phyloP scores from a whole-genome alignment of 208 protist species.

The Acanthamoeba royreba region DNA sequence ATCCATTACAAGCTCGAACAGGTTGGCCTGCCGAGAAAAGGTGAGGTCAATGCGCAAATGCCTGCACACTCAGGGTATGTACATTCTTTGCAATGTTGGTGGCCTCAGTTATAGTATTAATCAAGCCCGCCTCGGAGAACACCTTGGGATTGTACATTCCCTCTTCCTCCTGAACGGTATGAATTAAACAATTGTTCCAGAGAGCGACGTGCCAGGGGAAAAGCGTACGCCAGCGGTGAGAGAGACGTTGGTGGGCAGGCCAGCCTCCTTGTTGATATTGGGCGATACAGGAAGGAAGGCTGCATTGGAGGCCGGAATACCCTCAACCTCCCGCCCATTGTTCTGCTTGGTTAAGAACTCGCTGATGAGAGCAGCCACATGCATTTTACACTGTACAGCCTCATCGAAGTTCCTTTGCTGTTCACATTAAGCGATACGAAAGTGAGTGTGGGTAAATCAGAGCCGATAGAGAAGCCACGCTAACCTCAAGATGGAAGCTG shows the following conservation, averaged over 20 bases:
- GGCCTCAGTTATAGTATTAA: conserved; percentile 49
- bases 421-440: background rate
- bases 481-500: conserved; percentile 52
- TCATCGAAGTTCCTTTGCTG: conserved; percentile 59
- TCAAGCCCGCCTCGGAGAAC: conserved; percentile 60
- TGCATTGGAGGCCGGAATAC: background rate
- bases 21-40: background rate
- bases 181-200: background rate
- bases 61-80: background rate
- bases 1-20: conserved; percentile 58
- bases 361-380: conserved; percentile 57
- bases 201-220: background rate
- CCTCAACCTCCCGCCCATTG: background rate
- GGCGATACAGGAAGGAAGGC: conserved; percentile 52
- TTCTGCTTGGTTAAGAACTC: conserved; percentile 51
- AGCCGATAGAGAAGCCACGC: background rate
- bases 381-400: conserved; percentile 56
- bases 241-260: conserved; percentile 33
- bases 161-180: background rate
- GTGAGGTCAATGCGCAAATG: background rate
- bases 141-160: conserved; percentile 37
- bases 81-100: conserved; percentile 54
- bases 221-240: background rate
- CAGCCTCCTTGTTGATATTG: conserved; percentile 33
- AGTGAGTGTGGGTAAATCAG: background rate